Evolutionary conservation across 257 asterid species (phyloP), one percentile per base, ranked within the genome.

Genomic region (Lantana camara): DNA sequence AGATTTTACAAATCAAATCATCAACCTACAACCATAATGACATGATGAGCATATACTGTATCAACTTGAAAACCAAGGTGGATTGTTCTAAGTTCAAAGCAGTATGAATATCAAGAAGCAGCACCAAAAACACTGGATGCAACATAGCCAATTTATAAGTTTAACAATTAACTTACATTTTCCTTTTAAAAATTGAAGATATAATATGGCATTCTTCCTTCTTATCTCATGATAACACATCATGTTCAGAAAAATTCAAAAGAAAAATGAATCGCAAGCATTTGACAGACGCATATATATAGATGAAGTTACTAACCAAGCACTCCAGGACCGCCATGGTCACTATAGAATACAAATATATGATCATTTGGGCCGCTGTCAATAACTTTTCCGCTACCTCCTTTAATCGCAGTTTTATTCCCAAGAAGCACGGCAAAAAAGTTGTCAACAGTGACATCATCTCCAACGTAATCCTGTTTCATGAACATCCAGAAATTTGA

Each of bases 281-380:
- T 30, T 16, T 53, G 20, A 14, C 29, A 27, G 38, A 64, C 17
- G 57, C 16, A 48, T 20, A 34, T 2, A 50, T 37, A 55, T 27
- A 37, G 41, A 55, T 37, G 57, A 23, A 76, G 57, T 34, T 34
- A 81, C 95, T 70, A 38, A 93, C 99, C 99, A 34, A 94, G 93
- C 64, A 90, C 95, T 55, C 97, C 99, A 42, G 97, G 95, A 65
- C 97, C 96, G 19, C 99, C 99, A 46, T 90, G 99, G 79, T 94
- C 99, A 2, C 90, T 58, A 67, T 90, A 94, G 73, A 72, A 94
- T 69, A 94, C 42, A 73, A 94, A 90, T 55, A 94, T 88, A 68
- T 81, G 95, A 82, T 94, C 99, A 60, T 88, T 60, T 54, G 96
- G 96, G 69, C 96, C 92, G 50, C 99, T 94, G 70, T 84, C 80